Percentiles rank a stretch among this genome's conserved stretches.
Conservation (phyloP, 441 rosid genomes). For the Jatropha multifida region DNA sequence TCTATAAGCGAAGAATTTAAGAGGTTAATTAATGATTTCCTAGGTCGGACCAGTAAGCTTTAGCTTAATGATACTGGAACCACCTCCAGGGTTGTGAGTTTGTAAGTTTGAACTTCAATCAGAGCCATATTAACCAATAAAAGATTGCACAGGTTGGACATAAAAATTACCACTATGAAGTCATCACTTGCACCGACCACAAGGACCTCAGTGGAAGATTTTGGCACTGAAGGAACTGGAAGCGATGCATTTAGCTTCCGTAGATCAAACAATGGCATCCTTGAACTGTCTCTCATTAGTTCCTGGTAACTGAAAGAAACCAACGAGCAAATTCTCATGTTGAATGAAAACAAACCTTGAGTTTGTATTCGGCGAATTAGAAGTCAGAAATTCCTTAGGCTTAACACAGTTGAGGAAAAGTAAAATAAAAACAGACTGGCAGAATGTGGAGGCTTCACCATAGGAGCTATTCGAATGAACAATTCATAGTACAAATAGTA, state of each 20-base stretch:
- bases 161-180: constrained; percentile 76
- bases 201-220: constrained; percentile 47
- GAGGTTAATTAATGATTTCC: background rate
- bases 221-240: constrained; percentile 65
- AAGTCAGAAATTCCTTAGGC: background rate
- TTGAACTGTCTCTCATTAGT: constrained; percentile 79
- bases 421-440: background rate
- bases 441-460: background rate
- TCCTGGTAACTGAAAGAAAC: constrained; percentile 65
- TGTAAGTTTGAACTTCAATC: too few relatives aligned
- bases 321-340: background rate
- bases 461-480: too few relatives aligned
- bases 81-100: too few relatives aligned
- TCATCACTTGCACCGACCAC: constrained; percentile 79
- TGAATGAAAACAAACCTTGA: background rate
- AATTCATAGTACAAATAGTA: too few relatives aligned
- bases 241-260: constrained; percentile 85
- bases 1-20: background rate
- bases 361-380: background rate
- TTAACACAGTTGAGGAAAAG: background rate
- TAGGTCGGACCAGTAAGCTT: too few relatives aligned
- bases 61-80: too few relatives aligned
- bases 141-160: background rate
- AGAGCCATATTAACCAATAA: too few relatives aligned
- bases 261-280: constrained; percentile 74